Base-by-base conservation (phyloP, 257 asterid species). In the Solanum sitiens region DNA sequence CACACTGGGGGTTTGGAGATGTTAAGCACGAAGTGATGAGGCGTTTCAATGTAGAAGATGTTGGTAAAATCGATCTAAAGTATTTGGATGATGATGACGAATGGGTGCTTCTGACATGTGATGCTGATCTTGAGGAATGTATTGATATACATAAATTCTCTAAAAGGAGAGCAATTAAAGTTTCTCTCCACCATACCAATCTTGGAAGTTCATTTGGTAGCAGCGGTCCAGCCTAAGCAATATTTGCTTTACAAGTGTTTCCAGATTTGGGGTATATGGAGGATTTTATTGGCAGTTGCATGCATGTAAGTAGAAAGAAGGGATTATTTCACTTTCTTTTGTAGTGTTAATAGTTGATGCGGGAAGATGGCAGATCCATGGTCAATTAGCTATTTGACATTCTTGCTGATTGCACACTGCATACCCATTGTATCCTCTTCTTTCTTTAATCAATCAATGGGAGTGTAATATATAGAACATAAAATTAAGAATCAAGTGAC, bases 71-170 rank as follows among this genome's bases (percentile, higher is more conserved):
- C 76, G 94, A 90, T 86, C 56, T 95, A 23, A 95, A 94, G 85
- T 95, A 95, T 89, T 89, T 95, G 90, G 98, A 95, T 59, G 98
- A 95, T 42, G 98, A 95, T 56, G 83, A 88, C 0, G 98, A 95
- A 67, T 95, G 97, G 98, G 98, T 95, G 89, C 98, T 95, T 88
- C 86, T 95, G 88, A 94, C 98, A 15, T 95, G 98, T 30, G 96
- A 95, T 85, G 98, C 92, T 32, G 98, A 95, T 92, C 98, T 95
- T 72, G 98, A 94, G 90, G 98, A 95, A 89, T 95, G 97, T 87
- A 84, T 89, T 16, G 96, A 94, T 88, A 94, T 94, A 89, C 96
- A 95, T 91, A 94, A 87, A 87, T 88, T 92, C 32, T 90, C 91
- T 87, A 89, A 91, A 87, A 92, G 87, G 91, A 91, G 89, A 83